Conservation (phyloP, 371 early-diverging fungal species). For the Blastocladiella emersonii region DNA sequence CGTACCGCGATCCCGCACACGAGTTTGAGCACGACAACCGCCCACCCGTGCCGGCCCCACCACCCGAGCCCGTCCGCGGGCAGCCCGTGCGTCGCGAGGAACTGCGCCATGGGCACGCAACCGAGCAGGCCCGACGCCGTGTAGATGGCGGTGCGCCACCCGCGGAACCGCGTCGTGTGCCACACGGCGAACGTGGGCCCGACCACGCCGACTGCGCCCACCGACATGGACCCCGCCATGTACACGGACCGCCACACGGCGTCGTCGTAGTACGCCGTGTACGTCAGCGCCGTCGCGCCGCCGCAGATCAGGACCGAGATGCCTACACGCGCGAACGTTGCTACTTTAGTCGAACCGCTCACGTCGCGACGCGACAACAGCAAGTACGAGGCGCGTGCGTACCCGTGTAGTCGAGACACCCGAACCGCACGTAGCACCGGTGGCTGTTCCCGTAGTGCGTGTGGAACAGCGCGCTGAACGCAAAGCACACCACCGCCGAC, state of each 20-base stretch:
- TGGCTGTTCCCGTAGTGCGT: conserved; percentile 10
- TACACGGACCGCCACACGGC: conserved; percentile 1
- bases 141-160: conserved; percentile 5
- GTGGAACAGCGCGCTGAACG: conserved; percentile 8
- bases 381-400: too few species aligned
- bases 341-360: too few species aligned
- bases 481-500: too few species aligned
- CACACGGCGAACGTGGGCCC: conserved; percentile 9
- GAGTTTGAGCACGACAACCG: not conserved
- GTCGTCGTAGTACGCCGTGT: conserved; percentile 13
- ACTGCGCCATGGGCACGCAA: not conserved
- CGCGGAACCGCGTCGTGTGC: conserved; percentile 6
- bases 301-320: conserved; percentile 11
- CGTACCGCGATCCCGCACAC: conserved; percentile 11
- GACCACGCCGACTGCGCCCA: conserved; percentile 6
- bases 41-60: not conserved
- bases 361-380: not conserved
- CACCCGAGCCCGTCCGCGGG: not conserved
- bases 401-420: conserved; percentile 10
- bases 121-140: not conserved
- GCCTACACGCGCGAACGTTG: not conserved
- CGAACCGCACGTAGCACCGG: conserved; percentile 8
- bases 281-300: not conserved
- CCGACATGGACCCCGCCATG: not conserved
- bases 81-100: not conserved